Evolutionary conservation across 225 moss, liverwort and hornwort species (phyloP), one percentile per base, ranked within the genome.

Genomic region (Polytrichum formosum): DNA sequence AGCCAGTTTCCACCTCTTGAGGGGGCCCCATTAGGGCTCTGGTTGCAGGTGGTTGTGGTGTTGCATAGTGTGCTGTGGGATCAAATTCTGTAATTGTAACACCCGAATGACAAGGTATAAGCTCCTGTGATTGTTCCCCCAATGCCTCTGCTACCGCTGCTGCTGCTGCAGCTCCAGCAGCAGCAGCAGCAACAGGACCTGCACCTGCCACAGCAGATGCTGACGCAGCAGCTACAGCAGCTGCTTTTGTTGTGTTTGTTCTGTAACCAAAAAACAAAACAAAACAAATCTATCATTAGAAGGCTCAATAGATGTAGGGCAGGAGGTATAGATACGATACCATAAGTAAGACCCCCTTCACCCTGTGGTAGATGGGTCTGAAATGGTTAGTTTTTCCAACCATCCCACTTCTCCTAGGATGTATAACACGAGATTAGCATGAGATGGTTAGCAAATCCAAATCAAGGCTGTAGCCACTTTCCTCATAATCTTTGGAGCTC

Each of bases 141-240:
- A 90, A 63, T 54, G 90, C 90, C 28, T 76, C 88, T 19, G 88
- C 81, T 54, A 90, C 88, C 25, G 90, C 88, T 4, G 88, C 83
- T 0, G 90, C 88, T 53, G 88, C 90, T 23, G 90, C 90, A 31
- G 90, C 90, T 65, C 88, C 90, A 19, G 88, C 90, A 20, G 88
- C 85, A 13, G 90, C 88, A 1, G 90, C 90, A 13, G 90, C 90
- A n/a, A 85, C 83, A 28, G 90, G 88, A 25, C 90, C 88, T 61
- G 87, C 85, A 29, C 78, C 88, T 21, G 90, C 90, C 61, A 90
- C 88, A 54, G 90, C 88, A 54, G 90, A 88, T 54, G 90, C 88
- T 31, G 90, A 90, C 13, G 90, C 90, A 68, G 88, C 90, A 7
- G 88, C 90, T 53, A 90, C 88, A 54, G 88, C 90, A 71, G 88